Base-by-base conservation (phyloP, 2,329 filamentous ascomycete species). In the Botrytis aclada region DNA sequence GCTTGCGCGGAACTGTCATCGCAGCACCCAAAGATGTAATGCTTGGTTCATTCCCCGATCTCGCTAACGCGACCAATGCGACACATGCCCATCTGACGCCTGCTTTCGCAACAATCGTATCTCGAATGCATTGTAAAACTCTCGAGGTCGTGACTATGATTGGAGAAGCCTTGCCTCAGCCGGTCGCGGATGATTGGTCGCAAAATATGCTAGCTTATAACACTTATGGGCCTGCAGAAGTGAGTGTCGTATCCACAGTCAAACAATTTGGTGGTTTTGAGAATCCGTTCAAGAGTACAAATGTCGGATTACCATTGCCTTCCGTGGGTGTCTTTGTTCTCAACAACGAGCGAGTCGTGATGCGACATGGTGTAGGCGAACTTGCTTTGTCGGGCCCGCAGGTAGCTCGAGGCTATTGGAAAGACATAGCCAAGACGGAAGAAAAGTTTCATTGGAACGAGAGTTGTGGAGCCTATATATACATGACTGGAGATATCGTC, bases 401-500 rank as follows among this genome's bases (percentile, higher is more conserved):
- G 22, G 87, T 92, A 3, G 88, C 88, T 16, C 83, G 87, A 43
- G 88, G 88, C 37, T 92, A 92, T 74, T 81, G 90, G 34, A 86
- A 86, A 70, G 86, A 90, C 71, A 82, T 83, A 0, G 83, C 84
- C 60, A 89, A 88, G 80, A 91, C 89, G 0, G 83, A 83, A 2
- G 84, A 85, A 39, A 85, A 84, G 0, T 92, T 92, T 74, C 86
- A 92, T 64, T 81, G 83, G 18, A 83, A 88, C 69, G 88, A 87
- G 0, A 79, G 79, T 0, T 91, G 88, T 86, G 41, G 41, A 32
- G 18, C 41, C 7, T 39, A 41, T n/a, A 43, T 58, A n/a, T 90
- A 90, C 78, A 88, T 87, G 77, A 90, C 88, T 0, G 89, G 88
- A 0, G 88, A 91, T 74, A 81, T 90, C 0, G 88, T 87, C 0